A percentile compares a stretch with the other conserved stretches of the same genome.
phyloP scores from a whole-genome alignment of 805 yeast species.

The Candida insectorum region DNA sequence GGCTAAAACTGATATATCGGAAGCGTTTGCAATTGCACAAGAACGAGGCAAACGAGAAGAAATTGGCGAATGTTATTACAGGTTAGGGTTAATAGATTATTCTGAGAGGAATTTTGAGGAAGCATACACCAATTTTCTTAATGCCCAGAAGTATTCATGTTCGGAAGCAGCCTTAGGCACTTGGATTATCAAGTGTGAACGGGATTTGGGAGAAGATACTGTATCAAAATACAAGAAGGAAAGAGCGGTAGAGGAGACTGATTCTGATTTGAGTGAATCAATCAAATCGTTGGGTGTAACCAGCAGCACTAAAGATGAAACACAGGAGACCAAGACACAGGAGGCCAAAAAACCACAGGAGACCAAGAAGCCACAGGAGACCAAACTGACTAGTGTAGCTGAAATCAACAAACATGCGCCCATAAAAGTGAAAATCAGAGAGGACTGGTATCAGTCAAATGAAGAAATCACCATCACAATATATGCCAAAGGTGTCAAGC shows the following conservation, averaged over 20 bases:
- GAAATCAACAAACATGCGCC: conserved; percentile 40
- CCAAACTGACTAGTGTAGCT: conserved; percentile 23
- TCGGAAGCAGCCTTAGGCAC: conserved; percentile 45
- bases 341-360: conserved; percentile 1
- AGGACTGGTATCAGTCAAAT: conserved; percentile 60
- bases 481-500: conserved; percentile 64
- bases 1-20: conserved; percentile 45
- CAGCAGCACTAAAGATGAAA: background rate
- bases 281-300: background rate
- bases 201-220: conserved; percentile 15
- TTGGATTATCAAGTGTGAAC: conserved; percentile 42
- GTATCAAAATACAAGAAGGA: conserved; percentile 1
- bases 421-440: conserved; percentile 31
- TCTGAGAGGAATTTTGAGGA: conserved; percentile 36
- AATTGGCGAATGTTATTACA: conserved; percentile 46
- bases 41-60: conserved; percentile 44
- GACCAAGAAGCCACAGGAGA: background rate
- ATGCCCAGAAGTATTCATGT: conserved; percentile 41
- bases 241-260: conserved; percentile 1
- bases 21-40: conserved; percentile 45
- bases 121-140: conserved; percentile 40
- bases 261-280: background rate
- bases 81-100: conserved; percentile 46
- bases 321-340: background rate
- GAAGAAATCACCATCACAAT: conserved; percentile 60